A percentile compares a stretch with the other conserved stretches of the same genome.
Conservation (phyloP, 1,284 basidiomycete genomes). For the Pyrrhoderma lamaoense region DNA sequence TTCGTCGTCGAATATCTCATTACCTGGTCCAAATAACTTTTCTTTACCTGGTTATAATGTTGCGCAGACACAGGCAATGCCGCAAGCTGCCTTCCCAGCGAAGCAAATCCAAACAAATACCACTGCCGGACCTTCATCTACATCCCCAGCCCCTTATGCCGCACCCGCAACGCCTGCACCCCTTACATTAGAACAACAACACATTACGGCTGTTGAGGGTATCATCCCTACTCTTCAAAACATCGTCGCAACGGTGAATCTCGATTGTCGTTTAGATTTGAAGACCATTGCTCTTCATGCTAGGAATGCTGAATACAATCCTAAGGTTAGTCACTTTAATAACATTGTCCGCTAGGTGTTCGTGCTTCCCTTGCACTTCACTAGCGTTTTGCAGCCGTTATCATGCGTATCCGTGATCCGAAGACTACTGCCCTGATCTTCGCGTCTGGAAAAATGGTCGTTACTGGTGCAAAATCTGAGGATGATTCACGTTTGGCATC, state of each 20-base stretch:
- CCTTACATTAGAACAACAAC: conserved; percentile 78
- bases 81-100: conserved; percentile 32
- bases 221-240: conserved; percentile 96
- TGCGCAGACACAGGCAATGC: conserved; percentile 24
- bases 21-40: conserved; percentile 31
- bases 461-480: conserved; percentile 98
- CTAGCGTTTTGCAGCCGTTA: conserved; percentile 99
- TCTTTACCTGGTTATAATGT: conserved; percentile 33
- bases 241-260: conserved; percentile 98
- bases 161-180: conserved; percentile 57
- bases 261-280: conserved; percentile 93
- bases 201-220: conserved; percentile 91
- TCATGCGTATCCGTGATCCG: conserved; percentile 99
- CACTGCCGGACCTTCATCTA: conserved; percentile 43
- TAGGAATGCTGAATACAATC: conserved; percentile 98
- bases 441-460: conserved; percentile 99
- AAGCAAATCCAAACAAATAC: conserved; percentile 27
- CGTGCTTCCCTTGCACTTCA: conserved; percentile 39
- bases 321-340: conserved; percentile 79
- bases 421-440: conserved; percentile 99
- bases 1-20: conserved; percentile 33
- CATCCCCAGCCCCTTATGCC: conserved; percentile 34
- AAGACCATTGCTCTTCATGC: conserved; percentile 99
- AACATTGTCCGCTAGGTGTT: conserved; percentile 25
- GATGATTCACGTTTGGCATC: conserved; percentile 96